Evolutionary conservation across 2,329 filamentous ascomycete genomes (phyloP).

Genomic region (Penicillium sp.): DNA sequence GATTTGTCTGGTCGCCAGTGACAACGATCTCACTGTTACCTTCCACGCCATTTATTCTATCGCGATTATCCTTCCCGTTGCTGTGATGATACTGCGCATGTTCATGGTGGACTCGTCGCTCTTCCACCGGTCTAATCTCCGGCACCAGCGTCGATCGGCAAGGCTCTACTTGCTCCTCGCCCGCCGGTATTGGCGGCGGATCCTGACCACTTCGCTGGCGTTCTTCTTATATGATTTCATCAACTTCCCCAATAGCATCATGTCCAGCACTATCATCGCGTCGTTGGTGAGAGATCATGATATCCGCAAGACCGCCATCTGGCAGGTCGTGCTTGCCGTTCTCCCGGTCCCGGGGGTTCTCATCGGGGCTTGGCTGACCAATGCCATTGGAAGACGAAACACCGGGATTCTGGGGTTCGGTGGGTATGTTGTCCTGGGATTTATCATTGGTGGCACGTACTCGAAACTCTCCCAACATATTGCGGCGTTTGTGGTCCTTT

Average conservation of each 20-base stretch:
- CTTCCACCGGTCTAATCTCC: constrained; percentile 36
- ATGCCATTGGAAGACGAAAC: constrained; percentile 31
- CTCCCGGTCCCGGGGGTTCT: constrained; percentile 37
- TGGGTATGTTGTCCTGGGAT: constrained; percentile 29
- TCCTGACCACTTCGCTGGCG: constrained; percentile 33
- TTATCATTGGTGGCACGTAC: constrained; percentile 34
- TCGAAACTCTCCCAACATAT: constrained; percentile 27
- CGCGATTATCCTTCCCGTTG: constrained; percentile 32
- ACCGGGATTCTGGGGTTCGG: constrained; percentile 34
- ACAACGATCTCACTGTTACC: constrained; percentile 33
- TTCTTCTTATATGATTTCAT: constrained; percentile 41
- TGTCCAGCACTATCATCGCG: constrained; percentile 36
- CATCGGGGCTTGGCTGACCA: constrained; percentile 34
- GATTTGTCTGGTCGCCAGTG: constrained; percentile 34
- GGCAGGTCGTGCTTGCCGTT: constrained; percentile 36
- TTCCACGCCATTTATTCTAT: constrained; percentile 35
- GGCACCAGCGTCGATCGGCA: constrained; percentile 22
- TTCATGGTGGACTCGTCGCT: constrained; percentile 37
- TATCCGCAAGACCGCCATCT: constrained; percentile 34
- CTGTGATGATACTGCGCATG: constrained; percentile 33
- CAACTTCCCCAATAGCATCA: constrained; percentile 40
- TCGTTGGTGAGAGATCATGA: constrained; percentile 33
- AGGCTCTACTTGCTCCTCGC: constrained; percentile 27
- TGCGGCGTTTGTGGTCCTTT: constrained; percentile 35
- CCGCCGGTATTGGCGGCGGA: constrained; percentile 28